Evolutionary conservation across 192 early-diverging fungal genomes (phyloP), one percentile per base, ranked within the genome.

Genomic region (Haplosporangium gracile): DNA sequence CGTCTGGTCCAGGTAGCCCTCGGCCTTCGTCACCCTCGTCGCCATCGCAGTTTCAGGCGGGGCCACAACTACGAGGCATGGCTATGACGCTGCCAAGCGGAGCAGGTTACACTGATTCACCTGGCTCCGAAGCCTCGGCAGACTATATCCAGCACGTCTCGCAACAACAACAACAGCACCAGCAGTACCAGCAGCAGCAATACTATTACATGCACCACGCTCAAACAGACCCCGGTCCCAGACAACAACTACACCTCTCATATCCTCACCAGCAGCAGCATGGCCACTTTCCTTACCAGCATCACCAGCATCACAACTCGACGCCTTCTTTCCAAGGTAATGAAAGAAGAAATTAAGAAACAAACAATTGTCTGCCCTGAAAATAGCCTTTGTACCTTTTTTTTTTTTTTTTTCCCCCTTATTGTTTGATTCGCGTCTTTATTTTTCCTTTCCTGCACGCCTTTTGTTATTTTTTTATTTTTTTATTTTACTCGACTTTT

Each of bases 121-220:
- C 81, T 74, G 75, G 60, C 5, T 71, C 81, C 38, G 81, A 82
- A 29, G 34, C 49, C 36, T 74, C 71, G 7, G 51, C 43, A 20
- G 80, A 81, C 60, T 81, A 76, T 39, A 81, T 81, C n/a, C 80
- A 80, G 39, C 78, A 79, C 70, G 39, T 63, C 32, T 34, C 72
- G 26, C 40, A 47, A 34, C 72, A 53, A 15, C 40, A 47, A 49
- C 72, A 74, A 4, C 42, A 47, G 24, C 60, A 34, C 10, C 13
- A 65, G 24, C 60, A 65, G 15, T 51, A 70, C 34, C 26, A 18
- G 42, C 76, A n/a, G 15, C 76, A 70, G 47, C 68, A 45, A 26
- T 39, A 55, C 47, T 75, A 53, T 57, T 51, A 57, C 22, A 75
- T 75, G 18, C 20, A 38, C 3, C 73, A 75, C 51, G 51, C 73